Conservation (phyloP, 768 basidiomycete species). For the Kwoniella botswanensis region DNA sequence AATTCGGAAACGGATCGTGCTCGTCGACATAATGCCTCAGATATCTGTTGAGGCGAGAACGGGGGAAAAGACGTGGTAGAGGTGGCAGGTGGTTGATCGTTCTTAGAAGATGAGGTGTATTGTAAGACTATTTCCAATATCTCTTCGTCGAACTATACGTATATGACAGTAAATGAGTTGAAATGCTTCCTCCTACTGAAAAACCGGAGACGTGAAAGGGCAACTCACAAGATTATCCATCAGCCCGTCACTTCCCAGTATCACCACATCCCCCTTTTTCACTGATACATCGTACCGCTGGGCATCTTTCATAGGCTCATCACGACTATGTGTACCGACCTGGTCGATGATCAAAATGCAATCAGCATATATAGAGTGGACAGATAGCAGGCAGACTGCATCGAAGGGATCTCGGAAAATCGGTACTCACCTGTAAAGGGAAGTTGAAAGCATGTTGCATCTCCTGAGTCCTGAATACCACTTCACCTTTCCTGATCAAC, state of each 20-base stretch:
- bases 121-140: conserved; percentile 56
- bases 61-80: conserved; percentile 29
- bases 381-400: no score
- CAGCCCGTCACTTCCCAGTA: conserved; percentile 57
- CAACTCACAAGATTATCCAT: conserved; percentile 58
- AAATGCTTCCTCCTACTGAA: neutral
- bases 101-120: conserved; percentile 33
- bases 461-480: conserved; percentile 85
- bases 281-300: conserved; percentile 64
- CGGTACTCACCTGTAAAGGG: conserved; percentile 38
- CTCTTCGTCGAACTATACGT: conserved; percentile 55
- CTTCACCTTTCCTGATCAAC: conserved; percentile 73
- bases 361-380: neutral
- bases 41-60: conserved; percentile 55
- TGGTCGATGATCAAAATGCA: conserved; percentile 11
- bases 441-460: conserved; percentile 81
- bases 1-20: conserved; percentile 50
- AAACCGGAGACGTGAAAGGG: neutral
- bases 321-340: conserved; percentile 62
- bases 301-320: conserved; percentile 68
- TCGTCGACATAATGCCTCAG: conserved; percentile 54
- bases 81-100: conserved; percentile 24
- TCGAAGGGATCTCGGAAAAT: no score
- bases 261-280: conserved; percentile 59
- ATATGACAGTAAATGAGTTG: neutral